These are phyloP conservation scores for Fraxinus ornus DNA, from an alignment of 305 asterid genomes.

Conservation along the genomic window DNA sequence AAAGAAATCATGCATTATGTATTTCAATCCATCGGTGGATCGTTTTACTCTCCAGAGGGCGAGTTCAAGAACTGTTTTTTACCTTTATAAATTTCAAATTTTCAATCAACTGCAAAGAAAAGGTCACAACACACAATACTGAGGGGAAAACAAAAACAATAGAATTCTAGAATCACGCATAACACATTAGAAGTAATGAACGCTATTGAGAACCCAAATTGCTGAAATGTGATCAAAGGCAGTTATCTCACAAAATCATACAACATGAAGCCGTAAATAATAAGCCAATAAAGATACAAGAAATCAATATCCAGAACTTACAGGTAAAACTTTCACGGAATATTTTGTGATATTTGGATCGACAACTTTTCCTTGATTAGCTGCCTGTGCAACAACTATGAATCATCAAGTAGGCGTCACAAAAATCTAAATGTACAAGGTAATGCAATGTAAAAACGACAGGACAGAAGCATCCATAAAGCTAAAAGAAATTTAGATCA, in stretches of 20 bases:
- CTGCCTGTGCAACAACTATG: constrained; percentile 45
- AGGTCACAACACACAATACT: neutral
- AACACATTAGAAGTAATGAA: neutral
- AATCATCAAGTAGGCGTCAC: constrained; percentile 4
- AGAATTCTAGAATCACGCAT: neutral
- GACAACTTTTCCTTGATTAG: constrained; percentile 54
- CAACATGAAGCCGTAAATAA: neutral
- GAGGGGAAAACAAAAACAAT: neutral
- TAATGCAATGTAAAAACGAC: neutral
- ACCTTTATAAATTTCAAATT: neutral
- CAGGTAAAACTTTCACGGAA: constrained; percentile 81
- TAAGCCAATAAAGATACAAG: neutral
- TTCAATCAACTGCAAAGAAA: neutral
- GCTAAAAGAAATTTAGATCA: neutral
- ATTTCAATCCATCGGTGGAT: neutral
- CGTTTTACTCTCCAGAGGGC: neutral
- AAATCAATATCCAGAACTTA: constrained; percentile 42
- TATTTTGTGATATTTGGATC: constrained; percentile 83
- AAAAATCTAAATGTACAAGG: neutral
- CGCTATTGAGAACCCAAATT: neutral
- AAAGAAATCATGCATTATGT: neutral
- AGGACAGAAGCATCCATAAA: neutral
- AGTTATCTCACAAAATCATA: neutral
- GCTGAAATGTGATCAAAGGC: neutral
- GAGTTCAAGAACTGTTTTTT: neutral